Conservation (phyloP, 169 alveolate species). For the Cryptosporidium meleagridis region DNA sequence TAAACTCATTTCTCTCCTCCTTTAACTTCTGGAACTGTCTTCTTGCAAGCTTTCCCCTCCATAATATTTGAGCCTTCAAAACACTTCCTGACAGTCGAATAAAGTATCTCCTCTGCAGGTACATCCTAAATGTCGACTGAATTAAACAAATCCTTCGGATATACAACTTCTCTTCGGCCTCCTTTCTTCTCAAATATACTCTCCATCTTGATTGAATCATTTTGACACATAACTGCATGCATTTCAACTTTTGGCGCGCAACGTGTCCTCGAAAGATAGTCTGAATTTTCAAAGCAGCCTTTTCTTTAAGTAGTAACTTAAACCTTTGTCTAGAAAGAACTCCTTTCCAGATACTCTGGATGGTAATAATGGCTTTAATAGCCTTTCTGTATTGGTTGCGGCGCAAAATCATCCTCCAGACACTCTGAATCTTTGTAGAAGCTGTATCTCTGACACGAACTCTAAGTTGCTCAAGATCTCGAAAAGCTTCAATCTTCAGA, state of each 20-base stretch:
- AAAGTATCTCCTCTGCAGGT: slow-evolving; percentile 76
- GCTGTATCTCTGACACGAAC: slow-evolving; percentile 70
- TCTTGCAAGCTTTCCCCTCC: slow-evolving; percentile 84
- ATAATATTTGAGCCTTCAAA: slow-evolving; percentile 80
- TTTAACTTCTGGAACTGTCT: slow-evolving; percentile 80
- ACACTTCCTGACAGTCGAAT: slow-evolving; percentile 77
- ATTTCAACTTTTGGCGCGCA: slow-evolving; percentile 42
- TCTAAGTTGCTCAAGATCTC: slow-evolving; percentile 50
- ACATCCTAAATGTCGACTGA: slow-evolving; percentile 83
- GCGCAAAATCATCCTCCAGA: slow-evolving; percentile 62
- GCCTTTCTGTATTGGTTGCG: not conserved
- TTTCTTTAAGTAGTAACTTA: slow-evolving; percentile 16
- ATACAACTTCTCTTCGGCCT: slow-evolving; percentile 70
- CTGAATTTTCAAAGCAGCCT: slow-evolving; percentile 58
- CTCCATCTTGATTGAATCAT: slow-evolving; percentile 62
- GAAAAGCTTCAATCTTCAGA: slow-evolving; percentile 34
- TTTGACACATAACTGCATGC: slow-evolving; percentile 35
- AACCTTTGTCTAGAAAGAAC: slow-evolving; percentile 16
- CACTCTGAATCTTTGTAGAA: slow-evolving; percentile 77
- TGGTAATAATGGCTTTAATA: not conserved
- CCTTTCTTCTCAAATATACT: slow-evolving; percentile 5
- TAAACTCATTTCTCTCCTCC: slow-evolving; percentile 82
- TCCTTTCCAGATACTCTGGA: slow-evolving; percentile 73
- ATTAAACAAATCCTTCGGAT: slow-evolving; percentile 80
- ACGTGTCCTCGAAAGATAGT: slow-evolving; percentile 17